Percentiles rank a stretch among this genome's conserved stretches.
Conservation (phyloP, 2,329 filamentous ascomycete genomes). For the Fusarium nelsonii region DNA sequence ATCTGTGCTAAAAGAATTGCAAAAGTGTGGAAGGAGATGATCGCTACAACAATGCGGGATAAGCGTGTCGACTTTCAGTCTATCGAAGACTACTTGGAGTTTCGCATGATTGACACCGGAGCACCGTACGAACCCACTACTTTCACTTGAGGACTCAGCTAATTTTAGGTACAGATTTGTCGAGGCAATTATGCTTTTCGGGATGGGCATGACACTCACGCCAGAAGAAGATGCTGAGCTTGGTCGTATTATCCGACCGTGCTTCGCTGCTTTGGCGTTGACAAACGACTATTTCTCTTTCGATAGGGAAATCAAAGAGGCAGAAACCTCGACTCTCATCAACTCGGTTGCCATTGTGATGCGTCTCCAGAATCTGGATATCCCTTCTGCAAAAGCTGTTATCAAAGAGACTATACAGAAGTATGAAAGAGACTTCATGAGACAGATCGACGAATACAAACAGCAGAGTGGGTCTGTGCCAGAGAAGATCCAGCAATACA, state of each 20-base stretch:
- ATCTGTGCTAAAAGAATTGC: background rate
- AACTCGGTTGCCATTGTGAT: background rate
- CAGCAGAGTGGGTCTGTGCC: background rate
- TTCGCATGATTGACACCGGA: background rate
- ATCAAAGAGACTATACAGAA: background rate
- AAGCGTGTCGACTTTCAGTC: background rate
- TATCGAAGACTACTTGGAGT: background rate
- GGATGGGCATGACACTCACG: background rate
- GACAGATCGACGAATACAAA: background rate
- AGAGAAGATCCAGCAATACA: background rate
- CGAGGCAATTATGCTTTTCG: background rate
- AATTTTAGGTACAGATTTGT: background rate
- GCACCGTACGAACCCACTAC: background rate
- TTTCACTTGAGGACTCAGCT: background rate
- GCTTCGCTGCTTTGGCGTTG: background rate
- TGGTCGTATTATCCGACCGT: background rate
- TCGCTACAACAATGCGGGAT: background rate
- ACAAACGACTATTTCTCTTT: conserved; percentile 2
- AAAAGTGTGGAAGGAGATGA: background rate
- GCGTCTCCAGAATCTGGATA: background rate
- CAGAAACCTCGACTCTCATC: background rate
- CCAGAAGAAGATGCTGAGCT: background rate
- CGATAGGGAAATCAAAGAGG: background rate
- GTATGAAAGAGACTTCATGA: background rate
- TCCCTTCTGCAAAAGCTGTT: background rate